Evolutionary conservation across 805 yeast genomes (phyloP), one percentile per base, ranked within the genome.

Genomic region (Yarrowia deformans): DNA sequence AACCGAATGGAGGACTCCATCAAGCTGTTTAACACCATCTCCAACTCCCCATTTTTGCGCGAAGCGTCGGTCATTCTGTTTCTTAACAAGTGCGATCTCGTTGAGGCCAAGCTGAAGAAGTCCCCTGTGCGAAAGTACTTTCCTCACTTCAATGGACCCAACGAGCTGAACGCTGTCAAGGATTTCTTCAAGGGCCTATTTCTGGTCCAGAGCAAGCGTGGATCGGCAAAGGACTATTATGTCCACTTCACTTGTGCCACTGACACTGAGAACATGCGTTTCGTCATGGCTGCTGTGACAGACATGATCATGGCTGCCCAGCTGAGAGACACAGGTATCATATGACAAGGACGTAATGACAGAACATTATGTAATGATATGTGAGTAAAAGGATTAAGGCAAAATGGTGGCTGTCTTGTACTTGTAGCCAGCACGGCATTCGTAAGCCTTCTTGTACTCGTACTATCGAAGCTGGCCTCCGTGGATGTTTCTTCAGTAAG

Each of bases 161-260:
- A 48, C n/a, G 68, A 63, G 7, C 7, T 19, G 13, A 18, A 4
- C 6, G 55, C 68, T 0, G 82, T 82, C 69, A 83, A 88, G 61
- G 83, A 82, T 29, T 93, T 86, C 75, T 90, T 94, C 75, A 97
- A 90, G 75, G 80, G 81, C 50, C 79, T 86, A 63, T 91, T 93
- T 73, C 75, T 89, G 70, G 81, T 85, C 68, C 77, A 90, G 70
- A 42, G 42, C 43, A 91, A 93, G 77, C 81, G 85, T 71, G 77
- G 84, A 3, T 84, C 87, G 40, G 84, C 86, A 58, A 86, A 88
- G 72, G 94, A 93, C n/a, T 85, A 95, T 40, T 95, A 95, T 76
- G 90, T 91, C 29, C 97, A 93, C 79, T 82, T 93, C 72, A 95
- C 99, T 0, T 93, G 98, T 80, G 99, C 99, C 0, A 95, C 99